Evolutionary conservation across 2,329 filamentous ascomycete species (phyloP), one percentile per base, ranked within the genome.

Genomic region (Colletotrichum tofieldiae): DNA sequence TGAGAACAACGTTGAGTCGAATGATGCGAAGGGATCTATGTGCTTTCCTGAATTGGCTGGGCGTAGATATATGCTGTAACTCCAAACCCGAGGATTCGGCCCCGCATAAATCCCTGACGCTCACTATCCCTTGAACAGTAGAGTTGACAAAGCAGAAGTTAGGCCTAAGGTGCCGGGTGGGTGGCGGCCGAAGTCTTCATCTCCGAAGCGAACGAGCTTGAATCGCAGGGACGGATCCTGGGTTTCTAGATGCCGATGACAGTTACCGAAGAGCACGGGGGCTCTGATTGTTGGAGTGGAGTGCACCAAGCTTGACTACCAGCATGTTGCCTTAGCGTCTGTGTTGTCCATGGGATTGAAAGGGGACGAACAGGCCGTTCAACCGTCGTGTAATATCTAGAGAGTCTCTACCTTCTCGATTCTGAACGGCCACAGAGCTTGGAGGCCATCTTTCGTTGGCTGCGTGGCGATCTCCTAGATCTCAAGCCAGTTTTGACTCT

Each of bases 61-160:
- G 8, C 16, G 26, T 52, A 35, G 60, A 16, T 23, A 16, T 23
- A 51, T 54, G 47, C 18, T 32, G 47, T 37, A 51, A 45, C 45
- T 52, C 49, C 37, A 16, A 54, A 26, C 16, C 49, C 29, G 47
- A 43, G n/a, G 29, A 54, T 20, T 61, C 55, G n/a, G 45, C 32
- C 47, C 55, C 37, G n/a, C n/a, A 45, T 26, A 18, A 39, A 20
- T 35, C 18, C 35, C n/a, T 26, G 11, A 23, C 26, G 32, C 8
- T 51, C n/a, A 26, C n/a, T 39, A n/a, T 51, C 14, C 35, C 11
- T 59, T 58, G 49, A 18, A 39, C 20, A 23, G 29, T 66, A 35
- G 43, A 32, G 11, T 37, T 41, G 43, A 20, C 54, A 41, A 49
- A 65, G 52, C 29, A 67, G 47, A 20, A 54, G 8, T 67, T 43